phyloP scores from a whole-genome alignment of 768 basidiomycete species.

The Termitomyces titanicus region DNA sequence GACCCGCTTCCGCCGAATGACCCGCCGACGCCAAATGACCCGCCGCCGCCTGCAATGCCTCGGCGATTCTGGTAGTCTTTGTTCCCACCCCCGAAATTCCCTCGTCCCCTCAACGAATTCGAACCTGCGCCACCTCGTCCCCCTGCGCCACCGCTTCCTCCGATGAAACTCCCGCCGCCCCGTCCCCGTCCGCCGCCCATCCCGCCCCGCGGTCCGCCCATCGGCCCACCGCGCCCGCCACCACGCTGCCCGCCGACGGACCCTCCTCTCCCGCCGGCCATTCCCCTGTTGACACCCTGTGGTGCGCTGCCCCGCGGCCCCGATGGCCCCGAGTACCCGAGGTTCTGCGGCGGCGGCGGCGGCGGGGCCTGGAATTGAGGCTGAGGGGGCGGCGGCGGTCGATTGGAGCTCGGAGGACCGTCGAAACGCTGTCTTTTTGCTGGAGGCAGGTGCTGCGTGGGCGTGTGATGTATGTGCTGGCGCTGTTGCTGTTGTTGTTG shows the following conservation, averaged over 20 bases:
- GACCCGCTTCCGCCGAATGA: slow-evolving; percentile 42
- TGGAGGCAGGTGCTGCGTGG: slow-evolving; percentile 83
- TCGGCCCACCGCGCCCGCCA: slow-evolving; percentile 38
- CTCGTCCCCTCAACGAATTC: slow-evolving; percentile 54
- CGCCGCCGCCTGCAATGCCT: slow-evolving; percentile 50
- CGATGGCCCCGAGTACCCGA: slow-evolving; percentile 32
- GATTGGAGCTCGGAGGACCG: slow-evolving; percentile 61
- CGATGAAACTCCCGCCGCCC: slow-evolving; percentile 34
- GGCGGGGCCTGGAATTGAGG: slow-evolving; percentile 66
- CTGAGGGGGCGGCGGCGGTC: slow-evolving; percentile 54
- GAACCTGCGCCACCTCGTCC: slow-evolving; percentile 43
- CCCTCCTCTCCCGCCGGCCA: neutral
- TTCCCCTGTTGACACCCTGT: too few relatives aligned
- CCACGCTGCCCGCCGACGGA: slow-evolving; percentile 32
- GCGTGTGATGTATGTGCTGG: slow-evolving; percentile 55
- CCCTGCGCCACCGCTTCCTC: slow-evolving; percentile 38
- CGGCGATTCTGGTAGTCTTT: slow-evolving; percentile 64
- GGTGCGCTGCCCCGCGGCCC: slow-evolving; percentile 18
- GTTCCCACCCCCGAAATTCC: slow-evolving; percentile 60
- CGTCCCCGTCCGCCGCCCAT: slow-evolving; percentile 45
- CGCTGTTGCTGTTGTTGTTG: slow-evolving; percentile 45
- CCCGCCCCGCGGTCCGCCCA: slow-evolving; percentile 33
- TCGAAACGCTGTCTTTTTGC: slow-evolving; percentile 92
- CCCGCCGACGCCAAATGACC: slow-evolving; percentile 35
- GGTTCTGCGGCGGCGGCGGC: slow-evolving; percentile 38